These are phyloP conservation scores for Serendipita sp. DNA, from an alignment of 768 basidiomycete genomes.

Conservation along the genomic window DNA sequence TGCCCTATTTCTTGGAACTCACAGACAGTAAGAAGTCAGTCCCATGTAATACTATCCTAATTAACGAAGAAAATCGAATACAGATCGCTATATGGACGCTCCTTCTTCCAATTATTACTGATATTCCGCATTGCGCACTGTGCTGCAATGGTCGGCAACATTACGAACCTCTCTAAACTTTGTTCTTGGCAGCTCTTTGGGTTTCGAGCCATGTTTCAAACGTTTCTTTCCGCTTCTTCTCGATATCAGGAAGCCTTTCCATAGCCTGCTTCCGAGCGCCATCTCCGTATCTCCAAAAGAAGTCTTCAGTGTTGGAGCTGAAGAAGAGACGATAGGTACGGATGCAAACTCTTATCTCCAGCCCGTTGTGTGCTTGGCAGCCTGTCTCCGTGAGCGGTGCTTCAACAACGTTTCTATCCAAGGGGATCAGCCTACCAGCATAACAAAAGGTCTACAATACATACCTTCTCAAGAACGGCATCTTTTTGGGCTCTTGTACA, in stretches of 20 bases:
- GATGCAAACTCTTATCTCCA: slow-evolving; percentile 76
- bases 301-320: slow-evolving; percentile 34
- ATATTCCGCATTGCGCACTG: not conserved
- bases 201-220: slow-evolving; percentile 1
- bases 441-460: slow-evolving; percentile 11
- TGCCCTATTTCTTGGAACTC: not conserved
- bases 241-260: not conserved
- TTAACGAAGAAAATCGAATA: not conserved
- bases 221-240: not conserved
- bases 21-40: not conserved
- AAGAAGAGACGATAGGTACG: slow-evolving; percentile 58
- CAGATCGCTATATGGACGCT: not conserved
- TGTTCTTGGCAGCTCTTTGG: not conserved
- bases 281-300: slow-evolving; percentile 3
- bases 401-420: slow-evolving; percentile 20
- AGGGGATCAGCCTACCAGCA: not conserved
- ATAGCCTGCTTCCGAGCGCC: slow-evolving; percentile 1
- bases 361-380: slow-evolving; percentile 26
- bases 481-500: slow-evolving; percentile 30
- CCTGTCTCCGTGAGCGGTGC: slow-evolving; percentile 14
- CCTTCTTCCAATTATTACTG: not conserved
- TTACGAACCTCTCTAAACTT: not conserved
- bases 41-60: not conserved
- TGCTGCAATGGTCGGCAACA: not conserved
- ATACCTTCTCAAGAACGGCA: slow-evolving; percentile 54